Base-by-base conservation (phyloP, 2,329 filamentous ascomycete species). In the Malbranchea cinnamomea region DNA sequence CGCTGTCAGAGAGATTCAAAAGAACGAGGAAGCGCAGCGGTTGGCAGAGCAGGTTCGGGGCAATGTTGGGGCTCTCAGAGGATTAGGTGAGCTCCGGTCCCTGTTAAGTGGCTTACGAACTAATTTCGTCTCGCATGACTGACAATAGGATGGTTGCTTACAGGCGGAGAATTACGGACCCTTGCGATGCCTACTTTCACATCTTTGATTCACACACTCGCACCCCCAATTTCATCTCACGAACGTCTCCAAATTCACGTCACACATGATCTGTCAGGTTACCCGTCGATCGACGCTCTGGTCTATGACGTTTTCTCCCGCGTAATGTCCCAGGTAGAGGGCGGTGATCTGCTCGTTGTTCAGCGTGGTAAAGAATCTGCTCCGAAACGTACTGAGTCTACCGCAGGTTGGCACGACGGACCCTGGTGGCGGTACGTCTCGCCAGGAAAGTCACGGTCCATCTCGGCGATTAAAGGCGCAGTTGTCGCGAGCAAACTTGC, bases 281-380 rank as follows among this genome's bases (percentile, higher is more conserved):
- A 98, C 53, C 89, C 89, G 2, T 87, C 83, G 11, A 73, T 98
- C 43, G 87, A 95, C 51, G 84, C 87, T 11, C 69, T 94, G 32
- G 82, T 95, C 45, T 83, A 95, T 57, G 70, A 71, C 34, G 84
- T 89, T 39, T 98, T 98, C 61, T 79, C 79, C 32, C 77, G 84
- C 31, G 85, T 98, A 47, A 98, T 98, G 89, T 72, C 84, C n/a
- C 89, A 98, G 59, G 89, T 98, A 26, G 89, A 98, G 58, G 89
- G 89, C 40, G 89, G 89, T 32, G 89, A 95, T 47, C 67, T 98
- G 11, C 68, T 95, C 31, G 89, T 98, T 32, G 74, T 95, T 37
- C 89, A 98, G 58, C 80, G 85, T 21, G 89, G 89, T 12, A 79
- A 83, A 37, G 89, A 95, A 56, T 81, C 76, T 28, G 71, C 75